phyloP scores from a whole-genome alignment of 1,284 basidiomycete species.

The Cutaneotrichosporon sp. region DNA sequence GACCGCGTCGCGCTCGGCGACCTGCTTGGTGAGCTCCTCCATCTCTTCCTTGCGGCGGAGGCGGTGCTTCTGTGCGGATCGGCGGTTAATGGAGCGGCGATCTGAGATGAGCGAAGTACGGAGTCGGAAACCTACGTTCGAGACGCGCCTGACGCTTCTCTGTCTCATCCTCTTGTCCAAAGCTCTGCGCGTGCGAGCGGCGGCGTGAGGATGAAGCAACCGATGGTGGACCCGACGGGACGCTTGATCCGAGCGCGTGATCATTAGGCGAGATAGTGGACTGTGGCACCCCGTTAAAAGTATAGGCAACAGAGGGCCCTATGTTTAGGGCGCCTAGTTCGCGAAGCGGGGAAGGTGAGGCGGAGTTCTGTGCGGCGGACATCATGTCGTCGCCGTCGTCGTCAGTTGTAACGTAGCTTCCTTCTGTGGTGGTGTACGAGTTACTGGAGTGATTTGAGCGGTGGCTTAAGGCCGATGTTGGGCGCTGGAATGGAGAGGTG shows the following conservation, averaged over 20 bases:
- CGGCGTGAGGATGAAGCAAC: background rate
- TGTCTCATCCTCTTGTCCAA: constrained; percentile 4
- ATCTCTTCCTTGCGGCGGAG: constrained; percentile 22
- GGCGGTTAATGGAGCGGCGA: constrained; percentile 23
- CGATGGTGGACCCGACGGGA: too few relatives aligned
- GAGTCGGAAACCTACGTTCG: constrained; percentile 11
- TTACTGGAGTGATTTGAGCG: constrained; percentile 5
- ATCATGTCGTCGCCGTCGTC: constrained; percentile 7
- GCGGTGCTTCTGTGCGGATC: constrained; percentile 23
- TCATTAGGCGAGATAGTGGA: constrained; percentile 14
- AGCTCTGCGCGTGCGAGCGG: constrained; percentile 1
- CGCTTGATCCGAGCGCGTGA: constrained; percentile 6
- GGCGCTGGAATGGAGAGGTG: constrained; percentile 7
- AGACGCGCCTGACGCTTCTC: constrained; percentile 14
- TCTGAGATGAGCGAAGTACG: constrained; percentile 9
- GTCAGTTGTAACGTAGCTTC: constrained; percentile 14
- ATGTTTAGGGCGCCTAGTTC: constrained; percentile 14
- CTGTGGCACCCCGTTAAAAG: background rate
- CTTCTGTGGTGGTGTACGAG: constrained; percentile 5
- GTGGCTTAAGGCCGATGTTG: constrained; percentile 9
- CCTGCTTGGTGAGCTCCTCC: constrained; percentile 10
- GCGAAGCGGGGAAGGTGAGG: constrained; percentile 8
- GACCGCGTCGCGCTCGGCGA: constrained; percentile 13
- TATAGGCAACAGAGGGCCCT: background rate
- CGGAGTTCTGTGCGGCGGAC: background rate